These are phyloP conservation scores for Tricladium varicosporioides DNA, from an alignment of 2,329 filamentous ascomycete genomes.

Conservation along the genomic window DNA sequence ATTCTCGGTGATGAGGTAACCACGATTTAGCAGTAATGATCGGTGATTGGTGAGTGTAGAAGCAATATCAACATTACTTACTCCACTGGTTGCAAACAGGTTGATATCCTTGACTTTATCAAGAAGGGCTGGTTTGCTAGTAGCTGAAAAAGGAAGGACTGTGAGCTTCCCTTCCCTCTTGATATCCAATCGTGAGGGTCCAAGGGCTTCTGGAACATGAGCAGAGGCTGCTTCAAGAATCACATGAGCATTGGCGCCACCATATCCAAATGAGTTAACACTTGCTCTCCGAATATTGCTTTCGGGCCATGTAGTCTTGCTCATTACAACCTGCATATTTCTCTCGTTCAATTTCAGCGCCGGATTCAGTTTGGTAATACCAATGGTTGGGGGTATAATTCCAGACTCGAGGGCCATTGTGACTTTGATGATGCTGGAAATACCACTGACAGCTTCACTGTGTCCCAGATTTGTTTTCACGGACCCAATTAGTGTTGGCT, in stretches of 20 bases:
- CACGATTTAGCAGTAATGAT: slow-evolving; percentile 1
- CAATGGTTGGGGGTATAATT: slow-evolving; percentile 33
- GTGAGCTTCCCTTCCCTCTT: not conserved
- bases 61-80: slow-evolving; percentile 3
- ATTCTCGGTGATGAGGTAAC: not conserved
- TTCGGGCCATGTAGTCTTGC: slow-evolving; percentile 7
- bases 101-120: not conserved
- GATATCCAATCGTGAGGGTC: not conserved
- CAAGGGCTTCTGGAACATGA: not conserved
- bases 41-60: slow-evolving; percentile 9
- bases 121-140: not conserved
- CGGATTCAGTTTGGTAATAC: slow-evolving; percentile 15
- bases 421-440: slow-evolving; percentile 30
- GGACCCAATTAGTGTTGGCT: slow-evolving; percentile 11
- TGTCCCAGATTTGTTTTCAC: slow-evolving; percentile 33
- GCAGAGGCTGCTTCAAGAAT: slow-evolving; percentile 28
- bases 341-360: slow-evolving; percentile 30
- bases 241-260: slow-evolving; percentile 46
- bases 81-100: not conserved
- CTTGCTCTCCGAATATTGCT: slow-evolving; percentile 9
- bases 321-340: slow-evolving; percentile 30
- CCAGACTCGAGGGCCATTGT: slow-evolving; percentile 25
- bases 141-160: slow-evolving; percentile 13
- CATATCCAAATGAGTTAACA: slow-evolving; percentile 40
- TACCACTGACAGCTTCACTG: slow-evolving; percentile 21